phyloP scores from a whole-genome alignment of 2,329 filamentous ascomycete species.

The Hypoxylon rubiginosum region DNA sequence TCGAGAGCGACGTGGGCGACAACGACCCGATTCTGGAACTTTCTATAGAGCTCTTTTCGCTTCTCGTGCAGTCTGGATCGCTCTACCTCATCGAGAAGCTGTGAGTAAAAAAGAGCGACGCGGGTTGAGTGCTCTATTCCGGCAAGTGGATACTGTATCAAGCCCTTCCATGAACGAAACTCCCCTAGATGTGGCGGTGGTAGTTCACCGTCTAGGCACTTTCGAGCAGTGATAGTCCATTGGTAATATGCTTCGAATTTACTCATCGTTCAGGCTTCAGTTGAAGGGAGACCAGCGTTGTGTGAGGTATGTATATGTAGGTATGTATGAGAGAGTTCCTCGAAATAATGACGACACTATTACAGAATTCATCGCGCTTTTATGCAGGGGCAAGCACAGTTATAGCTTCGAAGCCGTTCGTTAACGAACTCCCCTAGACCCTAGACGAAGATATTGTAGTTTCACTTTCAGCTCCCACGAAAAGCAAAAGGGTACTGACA shows the following conservation, averaged over 20 bases:
- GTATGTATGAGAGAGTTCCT: background rate
- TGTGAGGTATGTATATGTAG: background rate
- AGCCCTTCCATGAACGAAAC: slow-evolving; percentile 15
- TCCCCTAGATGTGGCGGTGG: slow-evolving; percentile 18
- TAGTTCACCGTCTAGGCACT: slow-evolving; percentile 35
- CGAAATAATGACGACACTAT: background rate
- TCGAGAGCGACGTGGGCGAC: slow-evolving; percentile 35
- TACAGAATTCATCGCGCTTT: slow-evolving; percentile 3
- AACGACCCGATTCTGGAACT: slow-evolving; percentile 34
- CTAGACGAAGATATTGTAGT: background rate
- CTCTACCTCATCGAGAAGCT: slow-evolving; percentile 30
- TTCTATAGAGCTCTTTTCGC: slow-evolving; percentile 36
- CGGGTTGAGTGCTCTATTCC: slow-evolving; percentile 24
- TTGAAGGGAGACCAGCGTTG: background rate
- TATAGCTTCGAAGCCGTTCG: slow-evolving; percentile 1
- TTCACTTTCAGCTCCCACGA: slow-evolving; percentile 19
- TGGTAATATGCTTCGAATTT: slow-evolving; percentile 38
- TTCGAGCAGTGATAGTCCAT: slow-evolving; percentile 34
- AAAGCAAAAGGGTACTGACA: slow-evolving; percentile 17
- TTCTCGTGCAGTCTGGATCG: slow-evolving; percentile 29
- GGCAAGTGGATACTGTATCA: slow-evolving; percentile 34
- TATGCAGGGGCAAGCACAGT: slow-evolving; percentile 3
- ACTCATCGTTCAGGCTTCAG: slow-evolving; percentile 33
- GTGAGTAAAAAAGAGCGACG: slow-evolving; percentile 36
- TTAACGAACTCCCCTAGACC: background rate